Evolutionary conservation across 1,284 basidiomycete species (phyloP).

Genomic region (Sanghuangporus sanghuang): DNA sequence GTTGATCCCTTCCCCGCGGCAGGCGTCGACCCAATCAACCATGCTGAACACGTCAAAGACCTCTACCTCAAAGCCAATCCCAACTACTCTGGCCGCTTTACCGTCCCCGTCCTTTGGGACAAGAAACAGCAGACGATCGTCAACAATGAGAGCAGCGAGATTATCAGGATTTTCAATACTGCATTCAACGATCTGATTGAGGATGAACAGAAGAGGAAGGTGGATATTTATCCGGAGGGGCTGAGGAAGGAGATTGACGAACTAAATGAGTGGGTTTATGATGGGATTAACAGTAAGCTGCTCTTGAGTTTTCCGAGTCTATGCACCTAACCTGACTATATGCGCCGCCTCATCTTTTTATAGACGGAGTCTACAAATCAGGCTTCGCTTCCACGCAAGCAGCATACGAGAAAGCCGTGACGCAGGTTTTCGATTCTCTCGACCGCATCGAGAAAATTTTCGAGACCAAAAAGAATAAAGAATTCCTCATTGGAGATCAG

Average conservation of each 20-base stretch:
- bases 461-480: constrained; percentile 34
- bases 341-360: neutral
- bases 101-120: constrained; percentile 95
- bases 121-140: constrained; percentile 87
- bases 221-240: constrained; percentile 78
- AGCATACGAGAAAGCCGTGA: constrained; percentile 47
- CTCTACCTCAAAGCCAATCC: constrained; percentile 80
- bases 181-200: constrained; percentile 75
- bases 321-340: neutral
- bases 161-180: constrained; percentile 88
- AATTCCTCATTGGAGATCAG: constrained; percentile 46
- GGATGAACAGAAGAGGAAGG: constrained; percentile 47
- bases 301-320: neutral
- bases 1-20: constrained; percentile 69
- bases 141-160: constrained; percentile 92
- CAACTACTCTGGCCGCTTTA: constrained; percentile 70
- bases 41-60: constrained; percentile 71
- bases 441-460: constrained; percentile 48
- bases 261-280: constrained; percentile 56
- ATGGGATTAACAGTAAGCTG: constrained; percentile 35
- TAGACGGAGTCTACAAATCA: constrained; percentile 44
- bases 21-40: constrained; percentile 67
- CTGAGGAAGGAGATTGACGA: constrained; percentile 78
- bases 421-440: constrained; percentile 39
- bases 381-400: constrained; percentile 56